These are phyloP conservation scores for Pseudocercospora musae DNA, from an alignment of 2,329 filamentous ascomycete genomes.

Conservation along the genomic window DNA sequence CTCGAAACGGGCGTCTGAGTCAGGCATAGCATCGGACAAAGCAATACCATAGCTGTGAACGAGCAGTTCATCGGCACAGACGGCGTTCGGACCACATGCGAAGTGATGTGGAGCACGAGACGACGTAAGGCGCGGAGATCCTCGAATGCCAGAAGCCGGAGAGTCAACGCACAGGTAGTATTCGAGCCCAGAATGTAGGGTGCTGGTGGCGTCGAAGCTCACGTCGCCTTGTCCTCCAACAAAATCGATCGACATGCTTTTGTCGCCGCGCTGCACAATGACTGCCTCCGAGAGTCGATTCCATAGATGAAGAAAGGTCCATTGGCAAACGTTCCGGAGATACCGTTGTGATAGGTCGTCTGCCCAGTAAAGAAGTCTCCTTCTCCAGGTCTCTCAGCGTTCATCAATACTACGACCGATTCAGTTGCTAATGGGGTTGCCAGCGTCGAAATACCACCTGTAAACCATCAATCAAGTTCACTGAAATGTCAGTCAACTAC, in stretches of 20 bases:
- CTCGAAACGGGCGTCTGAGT: too few relatives aligned
- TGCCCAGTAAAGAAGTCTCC: neutral
- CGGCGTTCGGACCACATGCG: too few relatives aligned
- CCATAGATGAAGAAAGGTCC: neutral
- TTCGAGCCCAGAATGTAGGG: neutral
- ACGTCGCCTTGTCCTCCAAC: neutral
- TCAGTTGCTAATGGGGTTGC: neutral
- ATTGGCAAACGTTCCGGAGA: neutral
- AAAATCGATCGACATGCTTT: neutral
- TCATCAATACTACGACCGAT: neutral
- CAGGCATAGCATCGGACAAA: too few relatives aligned
- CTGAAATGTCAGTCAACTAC: neutral
- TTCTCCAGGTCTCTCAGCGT: neutral
- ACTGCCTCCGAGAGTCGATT: neutral
- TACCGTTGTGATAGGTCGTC: neutral
- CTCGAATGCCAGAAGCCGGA: neutral
- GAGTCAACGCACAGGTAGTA: neutral
- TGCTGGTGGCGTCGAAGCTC: neutral
- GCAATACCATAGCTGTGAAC: too few relatives aligned
- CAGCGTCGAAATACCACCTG: neutral
- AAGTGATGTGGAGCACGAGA: too few relatives aligned
- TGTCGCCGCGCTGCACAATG: neutral
- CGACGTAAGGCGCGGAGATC: too few relatives aligned
- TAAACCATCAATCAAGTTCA: too few relatives aligned
- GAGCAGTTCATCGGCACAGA: too few relatives aligned